Evolutionary conservation across 169 alveolate species (phyloP).

Genomic region (Theileria parva): DNA sequence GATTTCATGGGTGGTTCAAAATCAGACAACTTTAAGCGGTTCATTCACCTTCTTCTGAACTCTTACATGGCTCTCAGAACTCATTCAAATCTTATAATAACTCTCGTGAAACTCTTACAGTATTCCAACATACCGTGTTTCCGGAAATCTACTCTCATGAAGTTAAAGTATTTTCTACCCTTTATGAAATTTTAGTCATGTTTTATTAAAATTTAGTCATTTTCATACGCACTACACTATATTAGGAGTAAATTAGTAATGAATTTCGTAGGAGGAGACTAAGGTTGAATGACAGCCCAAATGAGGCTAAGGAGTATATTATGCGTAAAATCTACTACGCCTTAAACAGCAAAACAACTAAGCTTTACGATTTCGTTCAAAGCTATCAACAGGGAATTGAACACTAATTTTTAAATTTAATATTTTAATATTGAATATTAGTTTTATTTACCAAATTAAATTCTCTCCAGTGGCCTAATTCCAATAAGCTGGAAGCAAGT

Average conservation of each 20-base stretch:
- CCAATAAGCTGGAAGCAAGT: constrained; percentile 72
- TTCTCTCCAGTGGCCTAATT: constrained; percentile 79
- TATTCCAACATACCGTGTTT: constrained; percentile 93
- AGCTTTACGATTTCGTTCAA: constrained; percentile 80
- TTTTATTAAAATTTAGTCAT: no score
- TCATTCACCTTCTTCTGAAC: constrained; percentile 57
- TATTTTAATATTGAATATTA: constrained; percentile 5
- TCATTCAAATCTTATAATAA: constrained; percentile 20
- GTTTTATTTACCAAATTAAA: constrained; percentile 51
- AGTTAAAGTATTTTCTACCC: constrained; percentile 35
- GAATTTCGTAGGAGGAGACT: constrained; percentile 57
- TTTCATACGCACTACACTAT: no score
- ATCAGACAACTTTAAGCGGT: constrained; percentile 47
- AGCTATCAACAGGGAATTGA: constrained; percentile 81
- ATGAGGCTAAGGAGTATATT: constrained; percentile 74
- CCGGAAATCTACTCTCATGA: constrained; percentile 86
- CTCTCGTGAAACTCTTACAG: constrained; percentile 75
- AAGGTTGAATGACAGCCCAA: constrained; percentile 66
- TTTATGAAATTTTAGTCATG: no score
- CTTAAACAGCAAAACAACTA: constrained; percentile 75
- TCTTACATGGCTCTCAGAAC: constrained; percentile 73
- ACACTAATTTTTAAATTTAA: constrained; percentile 11
- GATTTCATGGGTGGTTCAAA: constrained; percentile 88
- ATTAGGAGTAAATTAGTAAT: background rate
- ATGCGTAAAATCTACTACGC: constrained; percentile 70